These are phyloP conservation scores for Xylariaceae sp. DNA, from an alignment of 2,329 filamentous ascomycete genomes.

Conservation along the genomic window DNA sequence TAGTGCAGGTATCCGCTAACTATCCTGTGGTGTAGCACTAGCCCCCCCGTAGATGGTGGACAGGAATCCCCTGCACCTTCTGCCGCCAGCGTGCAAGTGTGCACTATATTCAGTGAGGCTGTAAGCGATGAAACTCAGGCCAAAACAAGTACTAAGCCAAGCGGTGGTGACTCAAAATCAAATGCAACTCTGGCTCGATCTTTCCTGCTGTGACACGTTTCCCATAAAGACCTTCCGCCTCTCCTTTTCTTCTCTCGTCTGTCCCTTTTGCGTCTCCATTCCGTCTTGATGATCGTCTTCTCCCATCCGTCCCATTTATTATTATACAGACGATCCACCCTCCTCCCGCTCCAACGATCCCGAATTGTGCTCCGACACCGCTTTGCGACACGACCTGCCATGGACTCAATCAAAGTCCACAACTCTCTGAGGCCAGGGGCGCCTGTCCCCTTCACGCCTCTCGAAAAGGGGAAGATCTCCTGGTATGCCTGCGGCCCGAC, in stretches of 20 bases:
- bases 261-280: background rate
- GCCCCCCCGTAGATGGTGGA: too few species aligned
- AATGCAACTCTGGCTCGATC: conserved; percentile 5
- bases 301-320: conserved; percentile 15
- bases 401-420: conserved; percentile 64
- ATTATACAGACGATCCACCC: conserved; percentile 24
- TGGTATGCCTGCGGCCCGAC: conserved; percentile 93
- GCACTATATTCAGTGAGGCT: too few species aligned
- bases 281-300: conserved; percentile 15
- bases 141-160: conserved; percentile 4
- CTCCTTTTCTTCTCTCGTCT: conserved; percentile 2
- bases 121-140: background rate
- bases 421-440: conserved; percentile 69
- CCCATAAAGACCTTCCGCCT: background rate
- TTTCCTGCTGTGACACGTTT: conserved; percentile 11
- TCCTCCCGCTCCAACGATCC: conserved; percentile 23
- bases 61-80: too few species aligned
- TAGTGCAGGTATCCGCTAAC: too few species aligned
- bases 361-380: conserved; percentile 28
- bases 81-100: too few species aligned
- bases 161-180: conserved; percentile 15
- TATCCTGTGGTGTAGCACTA: too few species aligned
- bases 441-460: conserved; percentile 69
- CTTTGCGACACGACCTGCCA: conserved; percentile 35
- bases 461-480: conserved; percentile 64